Evolutionary conservation across 306 rosid species (phyloP).

Genomic region (Arachis stenosperma): DNA sequence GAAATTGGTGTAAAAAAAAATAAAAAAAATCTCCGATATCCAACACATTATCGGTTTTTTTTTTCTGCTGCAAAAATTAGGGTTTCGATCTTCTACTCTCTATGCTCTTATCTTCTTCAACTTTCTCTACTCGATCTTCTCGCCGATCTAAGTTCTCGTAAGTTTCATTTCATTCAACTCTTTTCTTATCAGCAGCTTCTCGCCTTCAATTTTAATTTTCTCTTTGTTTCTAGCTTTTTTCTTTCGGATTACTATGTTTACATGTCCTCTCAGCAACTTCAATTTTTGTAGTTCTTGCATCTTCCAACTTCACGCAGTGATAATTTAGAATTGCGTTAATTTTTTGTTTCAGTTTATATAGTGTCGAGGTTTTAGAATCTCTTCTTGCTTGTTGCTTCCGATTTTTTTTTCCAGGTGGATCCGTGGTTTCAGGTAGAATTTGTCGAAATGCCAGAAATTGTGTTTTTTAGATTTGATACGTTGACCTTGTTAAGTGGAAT

Average conservation of each 20-base stretch:
- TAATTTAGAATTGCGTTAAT: not conserved
- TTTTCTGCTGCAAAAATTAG: conserved; percentile 30
- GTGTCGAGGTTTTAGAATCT: conserved; percentile 1
- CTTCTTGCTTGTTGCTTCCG: not conserved
- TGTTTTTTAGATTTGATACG: conserved; percentile 16
- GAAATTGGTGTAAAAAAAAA: not conserved
- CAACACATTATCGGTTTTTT: not conserved
- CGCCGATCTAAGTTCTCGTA: conserved; percentile 31
- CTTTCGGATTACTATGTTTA: conserved; percentile 5
- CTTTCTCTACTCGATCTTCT: not conserved
- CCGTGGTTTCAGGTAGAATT: not conserved
- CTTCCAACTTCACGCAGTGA: not conserved
- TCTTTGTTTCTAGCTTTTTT: not conserved
- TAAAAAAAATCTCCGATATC: not conserved
- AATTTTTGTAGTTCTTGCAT: not conserved
- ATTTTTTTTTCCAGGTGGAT: conserved; percentile 15
- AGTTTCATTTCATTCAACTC: conserved; percentile 28
- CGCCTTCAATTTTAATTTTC: not conserved
- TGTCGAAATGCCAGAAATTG: conserved; percentile 20
- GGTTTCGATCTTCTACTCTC: conserved; percentile 28
- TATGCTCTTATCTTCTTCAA: not conserved
- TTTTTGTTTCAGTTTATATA: not conserved
- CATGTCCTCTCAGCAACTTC: not conserved
- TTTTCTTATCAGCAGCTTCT: not conserved
- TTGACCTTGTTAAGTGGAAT: conserved; percentile 21